Percentiles rank a stretch among this genome's conserved stretches.
Evolutionary conservation across 208 protist species (phyloP).

Genomic region (Phytomonas sp.): DNA sequence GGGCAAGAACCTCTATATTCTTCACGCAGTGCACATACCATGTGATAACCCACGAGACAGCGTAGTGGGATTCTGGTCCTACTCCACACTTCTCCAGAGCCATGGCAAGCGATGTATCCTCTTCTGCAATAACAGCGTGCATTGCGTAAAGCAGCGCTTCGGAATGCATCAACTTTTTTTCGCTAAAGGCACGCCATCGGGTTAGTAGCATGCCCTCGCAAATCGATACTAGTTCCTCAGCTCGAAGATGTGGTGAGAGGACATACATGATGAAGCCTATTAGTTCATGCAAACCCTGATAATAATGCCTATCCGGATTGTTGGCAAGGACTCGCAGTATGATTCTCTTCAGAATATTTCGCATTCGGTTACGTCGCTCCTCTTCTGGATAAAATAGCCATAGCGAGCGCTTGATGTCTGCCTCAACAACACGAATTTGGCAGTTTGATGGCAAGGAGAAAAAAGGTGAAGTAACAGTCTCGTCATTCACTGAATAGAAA

Average conservation of each 20-base stretch:
- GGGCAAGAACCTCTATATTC: conserved; percentile 29
- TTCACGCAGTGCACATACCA: conserved; percentile 70
- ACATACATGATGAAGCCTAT: conserved; percentile 78
- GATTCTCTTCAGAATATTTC: conserved; percentile 35
- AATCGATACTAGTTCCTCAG: conserved; percentile 42
- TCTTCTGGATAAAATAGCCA: conserved; percentile 64
- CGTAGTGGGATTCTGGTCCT: conserved; percentile 80
- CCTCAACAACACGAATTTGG: conserved; percentile 62
- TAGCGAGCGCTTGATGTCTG: conserved; percentile 69
- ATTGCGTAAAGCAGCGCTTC: conserved; percentile 73
- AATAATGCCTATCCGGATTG: conserved; percentile 59
- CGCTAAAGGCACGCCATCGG: conserved; percentile 53
- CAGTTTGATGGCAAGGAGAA: conserved; percentile 60
- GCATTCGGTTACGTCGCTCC: conserved; percentile 31
- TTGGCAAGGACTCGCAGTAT: conserved; percentile 48
- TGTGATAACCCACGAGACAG: conserved; percentile 80
- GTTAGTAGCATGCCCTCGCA: conserved; percentile 51
- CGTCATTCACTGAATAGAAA: not conserved
- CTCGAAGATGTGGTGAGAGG: conserved; percentile 23
- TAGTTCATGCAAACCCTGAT: conserved; percentile 82
- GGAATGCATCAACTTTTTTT: conserved; percentile 33
- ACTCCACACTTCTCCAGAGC: conserved; percentile 60
- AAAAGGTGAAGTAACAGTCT: not conserved
- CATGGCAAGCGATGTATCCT: conserved; percentile 43
- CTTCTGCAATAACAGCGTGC: conserved; percentile 55